Base-by-base conservation (phyloP, 2,329 filamentous ascomycete species). In the Pleomassaria siparia region DNA sequence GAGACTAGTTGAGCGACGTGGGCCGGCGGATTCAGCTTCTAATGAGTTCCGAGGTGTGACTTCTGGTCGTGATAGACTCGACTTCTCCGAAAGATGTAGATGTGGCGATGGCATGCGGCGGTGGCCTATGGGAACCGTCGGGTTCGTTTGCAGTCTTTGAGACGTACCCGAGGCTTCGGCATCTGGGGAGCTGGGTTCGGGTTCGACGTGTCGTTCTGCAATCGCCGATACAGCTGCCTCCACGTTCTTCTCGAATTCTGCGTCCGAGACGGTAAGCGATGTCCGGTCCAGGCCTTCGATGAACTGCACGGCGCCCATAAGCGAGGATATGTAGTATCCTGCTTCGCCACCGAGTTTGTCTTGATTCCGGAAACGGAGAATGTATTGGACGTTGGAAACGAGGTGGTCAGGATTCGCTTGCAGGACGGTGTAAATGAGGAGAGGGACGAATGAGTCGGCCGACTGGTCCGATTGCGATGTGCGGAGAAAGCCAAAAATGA, bases 341-440 rank as follows among this genome's bases (percentile, higher is more conserved):
- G 94, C 92, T 76, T 99, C 94, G n/a, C 94, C 94, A 20, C 88
- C 89, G 1, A 99, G 83, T 70, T 97, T 97, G 44, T 99, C 94
- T 71, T 96, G 94, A 64, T 97, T 96, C 43, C 94, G 85, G 75
- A 99, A 99, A 37, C 95, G 86, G 43, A 97, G 78, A 54, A 99
- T 97, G 70, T 99, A 99, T 71, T 99, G 94, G 2, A 99, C 89
- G 69, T 99, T 99, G 49, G 91, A 96, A 21, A 97, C 91, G 26
- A 99, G 77, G 70, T 97, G 90, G 51, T 96, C 91, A 0, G 94
- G 94, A 60, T 96, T 96, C 36, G 91, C 90, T 72, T 94, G 89
- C 21, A 99, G 78, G 11, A 97, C 91, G 21, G 96, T 94, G 60
- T 96, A 97, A 47, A 99, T 99, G 46, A 99, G 80, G 22, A 97